Evolutionary conservation across 331 rosid species (phyloP), one percentile per base, ranked within the genome.

Genomic region (Rosa hybrid): DNA sequence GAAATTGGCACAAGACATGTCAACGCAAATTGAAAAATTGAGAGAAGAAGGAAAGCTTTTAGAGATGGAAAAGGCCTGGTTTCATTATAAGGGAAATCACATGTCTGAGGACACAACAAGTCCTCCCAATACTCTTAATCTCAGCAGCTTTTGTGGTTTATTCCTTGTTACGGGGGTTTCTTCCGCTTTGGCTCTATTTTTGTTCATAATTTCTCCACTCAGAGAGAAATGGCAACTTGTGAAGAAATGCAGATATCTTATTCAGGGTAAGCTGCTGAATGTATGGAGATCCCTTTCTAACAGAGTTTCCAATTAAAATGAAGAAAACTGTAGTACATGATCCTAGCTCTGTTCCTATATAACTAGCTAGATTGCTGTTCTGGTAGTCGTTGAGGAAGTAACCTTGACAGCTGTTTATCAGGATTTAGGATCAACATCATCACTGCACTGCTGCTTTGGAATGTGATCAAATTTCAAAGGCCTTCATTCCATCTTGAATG

Each of bases 161-260:
- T 72, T 72, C 76, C 12, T 72, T 46, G 54, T 72, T 45, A 72
- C 57, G 49, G 62, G 59, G 76, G 30, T 46, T 45, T 72, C 62
- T 72, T 72, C 76, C 11, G 34, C 76, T 72, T 49, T 6, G 5
- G 41, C 76, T 51, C 39, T 72, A 50, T 30, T 30, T 8, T 3
- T 30, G 6, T 42, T 17, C 25, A 0, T 10, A 6, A 18, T 54
- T 54, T 54, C 23, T 10, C 23, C 62, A 18, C 11, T 53, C 0
- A 54, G 11, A 54, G 62, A 54, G 23, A 54, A 18, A 54, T 54
- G 62, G 62, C 62, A 54, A 54, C 23, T 6, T 5, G 23, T 54
- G 60, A 54, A 54, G 23, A 54, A 17, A 54, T 54, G 21, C 23
- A 18, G 3, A 18, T 18, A 54, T 54, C 4, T 54, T 54, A 21